Base-by-base conservation (phyloP, 1,284 basidiomycete species). In the Sporisorium graminicola region DNA sequence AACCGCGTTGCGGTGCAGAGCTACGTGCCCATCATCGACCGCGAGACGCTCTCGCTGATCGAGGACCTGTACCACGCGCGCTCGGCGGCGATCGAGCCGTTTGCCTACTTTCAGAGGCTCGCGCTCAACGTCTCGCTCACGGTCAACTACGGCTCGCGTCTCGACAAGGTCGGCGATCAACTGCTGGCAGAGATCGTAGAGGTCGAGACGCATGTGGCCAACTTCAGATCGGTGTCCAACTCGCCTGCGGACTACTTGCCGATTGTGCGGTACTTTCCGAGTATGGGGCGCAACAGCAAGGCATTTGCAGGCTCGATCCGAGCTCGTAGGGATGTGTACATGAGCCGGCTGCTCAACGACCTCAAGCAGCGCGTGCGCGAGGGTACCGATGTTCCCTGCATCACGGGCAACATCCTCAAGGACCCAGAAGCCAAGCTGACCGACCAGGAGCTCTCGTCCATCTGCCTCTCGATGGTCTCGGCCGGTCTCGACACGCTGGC, bases 161-260 rank as follows among this genome's bases (percentile, higher is more conserved):
- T 76, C 2, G 74, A 76, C 47, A 58, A 64, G 54, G 68, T 73
- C 12, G 60, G 69, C 8, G 74, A 76, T 31, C 44, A 60, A 33
- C 51, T 76, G 57, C 58, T 76, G 10, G 18, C 46, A 12, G 74
- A 76, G 55, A 76, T 76, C 42, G 69, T 76, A 44, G 65, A 73
- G 33, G 74, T 76, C 26, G 74, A 76, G 50, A 76, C 74, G n/a
- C 54, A 76, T 29, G 74, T 76, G 13, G 74, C 74, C 52, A 68
- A 76, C 43, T 76, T 76, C 58, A 65, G 74, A 24, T 73, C 69
- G 3, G 74, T 76, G 2, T 61, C 57, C 29, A 72, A 72, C 52
- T 56, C 61, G 16, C 52, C 59, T 12, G 60, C 64, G 14, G 74
- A 76, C 58, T 76, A 76, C 42, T 40, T 76, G 22, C 74, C 74